Percentiles rank a stretch among this genome's conserved stretches.
Evolutionary conservation across 2,329 filamentous ascomycete genomes (phyloP).

Genomic region (Cladosporium sphaerospermum): DNA sequence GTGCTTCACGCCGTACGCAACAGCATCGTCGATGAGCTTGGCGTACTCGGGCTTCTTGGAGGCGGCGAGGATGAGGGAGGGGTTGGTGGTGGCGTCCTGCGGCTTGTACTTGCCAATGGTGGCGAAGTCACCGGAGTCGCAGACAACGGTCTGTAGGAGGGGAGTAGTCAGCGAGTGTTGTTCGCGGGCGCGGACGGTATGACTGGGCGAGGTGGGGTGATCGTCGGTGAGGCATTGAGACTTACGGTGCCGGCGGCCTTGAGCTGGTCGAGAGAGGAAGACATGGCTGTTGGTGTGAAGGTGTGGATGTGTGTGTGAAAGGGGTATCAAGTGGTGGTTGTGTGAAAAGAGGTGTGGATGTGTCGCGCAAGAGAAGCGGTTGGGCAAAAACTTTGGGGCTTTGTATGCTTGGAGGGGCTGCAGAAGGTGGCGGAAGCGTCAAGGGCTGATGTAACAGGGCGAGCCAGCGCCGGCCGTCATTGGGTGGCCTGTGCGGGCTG

Average conservation of each 20-base stretch:
- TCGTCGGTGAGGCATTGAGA: slow-evolving; percentile 30
- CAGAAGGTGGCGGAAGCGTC: slow-evolving; percentile 5
- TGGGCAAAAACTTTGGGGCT: slow-evolving; percentile 8
- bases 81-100: slow-evolving; percentile 99
- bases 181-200: not conserved
- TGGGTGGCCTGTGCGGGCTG: not conserved
- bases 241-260: slow-evolving; percentile 94
- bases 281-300: slow-evolving; percentile 50
- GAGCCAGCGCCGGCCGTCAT: not conserved
- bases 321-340: not conserved
- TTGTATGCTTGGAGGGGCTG: slow-evolving; percentile 11
- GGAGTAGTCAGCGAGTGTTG: not conserved
- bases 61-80: slow-evolving; percentile 93
- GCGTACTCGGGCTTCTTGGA: slow-evolving; percentile 98
- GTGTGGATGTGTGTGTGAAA: not conserved
- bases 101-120: slow-evolving; percentile 99
- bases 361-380: slow-evolving; percentile 7
- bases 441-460: slow-evolving; percentile 1
- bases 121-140: slow-evolving; percentile 79
- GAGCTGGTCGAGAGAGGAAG: slow-evolving; percentile 89
- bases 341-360: not conserved
- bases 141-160: slow-evolving; percentile 71
- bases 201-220: not conserved
- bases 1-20: slow-evolving; percentile 76
- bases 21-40: slow-evolving; percentile 78